phyloP scores from a whole-genome alignment of 225 moss, liverwort and hornwort species.

The Ulota crispa region DNA sequence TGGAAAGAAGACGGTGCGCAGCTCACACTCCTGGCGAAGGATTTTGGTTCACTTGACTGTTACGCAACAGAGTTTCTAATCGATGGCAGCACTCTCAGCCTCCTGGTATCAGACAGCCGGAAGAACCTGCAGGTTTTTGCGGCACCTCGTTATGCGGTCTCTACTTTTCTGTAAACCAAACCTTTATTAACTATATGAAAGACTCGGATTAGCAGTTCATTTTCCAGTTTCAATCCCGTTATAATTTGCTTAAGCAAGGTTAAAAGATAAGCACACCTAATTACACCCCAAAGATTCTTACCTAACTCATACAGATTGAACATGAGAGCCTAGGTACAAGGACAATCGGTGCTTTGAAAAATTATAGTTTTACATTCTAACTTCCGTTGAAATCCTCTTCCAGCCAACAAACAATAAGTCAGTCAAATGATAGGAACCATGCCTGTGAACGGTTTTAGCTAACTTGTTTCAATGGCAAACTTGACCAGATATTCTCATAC shows the following conservation, averaged over 20 bases:
- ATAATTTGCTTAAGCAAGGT: background rate
- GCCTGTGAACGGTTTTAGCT: background rate
- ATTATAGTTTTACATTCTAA: background rate
- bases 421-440: background rate
- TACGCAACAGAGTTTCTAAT: slow-evolving; percentile 96
- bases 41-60: slow-evolving; percentile 94
- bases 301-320: too few species aligned
- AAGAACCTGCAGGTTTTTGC: slow-evolving; percentile 71
- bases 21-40: slow-evolving; percentile 89
- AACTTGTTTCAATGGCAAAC: background rate
- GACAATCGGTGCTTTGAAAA: background rate
- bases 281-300: background rate
- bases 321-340: background rate
- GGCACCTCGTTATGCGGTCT: background rate
- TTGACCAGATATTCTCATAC: slow-evolving; percentile 83
- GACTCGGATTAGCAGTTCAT: background rate
- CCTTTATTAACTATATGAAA: background rate
- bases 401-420: background rate
- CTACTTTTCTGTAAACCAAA: background rate
- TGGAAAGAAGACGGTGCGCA: slow-evolving; percentile 99
- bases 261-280: background rate
- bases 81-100: slow-evolving; percentile 96
- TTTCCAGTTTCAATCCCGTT: background rate
- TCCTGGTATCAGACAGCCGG: slow-evolving; percentile 92
- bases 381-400: background rate